Evolutionary conservation across 441 rosid genomes (phyloP), one percentile per base, ranked within the genome.

Genomic region (Adansonia rubrostipa): DNA sequence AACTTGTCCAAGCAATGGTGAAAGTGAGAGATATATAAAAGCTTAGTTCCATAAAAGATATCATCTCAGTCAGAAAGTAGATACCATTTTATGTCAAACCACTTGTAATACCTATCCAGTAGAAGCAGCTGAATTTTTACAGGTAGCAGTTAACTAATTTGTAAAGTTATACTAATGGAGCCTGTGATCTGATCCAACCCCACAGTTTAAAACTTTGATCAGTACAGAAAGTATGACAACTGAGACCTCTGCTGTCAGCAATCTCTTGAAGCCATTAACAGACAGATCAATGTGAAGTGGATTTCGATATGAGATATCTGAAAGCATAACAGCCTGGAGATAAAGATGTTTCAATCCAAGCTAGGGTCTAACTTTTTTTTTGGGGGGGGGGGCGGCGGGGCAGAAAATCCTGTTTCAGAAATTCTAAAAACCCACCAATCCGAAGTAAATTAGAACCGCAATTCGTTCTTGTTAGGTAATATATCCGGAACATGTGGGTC

Each of bases 301-400:
- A 36, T 64, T 62, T 9, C 15, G 8, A 62, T 62, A 62, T 62
- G 66, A 62, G 44, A 62, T 24, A 62, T 13, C 42, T 51, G 9
- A 13, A 13, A 70, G 19, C 60, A 70, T 14, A 24, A 69, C 58
- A 70, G 74, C 74, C 60, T 70, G 45, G 74, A 50, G 56, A 70
- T 70, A 50, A 50, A 24, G 60, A 70, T 19, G 19, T 48, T 70
- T 22, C 54, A 50, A n/a, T 3, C 73, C 48, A 11, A 11, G 40
- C 42, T 67, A 44, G 15, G 24, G 53, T 44, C 33, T 20, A 36
- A 4, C 6, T 36, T 36, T 36, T 36, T 36, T 36, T 36, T 36
- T 33, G 17, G 54, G 36, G 36, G 4, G 42, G 6, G 5, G 42
- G 6, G 42, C 0, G 5, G 5, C 2, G 42, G 42, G 42, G 42